A percentile compares a stretch with the other conserved stretches of the same genome.
Conservation (phyloP, 345 rosid species). For the Populus davidiana region DNA sequence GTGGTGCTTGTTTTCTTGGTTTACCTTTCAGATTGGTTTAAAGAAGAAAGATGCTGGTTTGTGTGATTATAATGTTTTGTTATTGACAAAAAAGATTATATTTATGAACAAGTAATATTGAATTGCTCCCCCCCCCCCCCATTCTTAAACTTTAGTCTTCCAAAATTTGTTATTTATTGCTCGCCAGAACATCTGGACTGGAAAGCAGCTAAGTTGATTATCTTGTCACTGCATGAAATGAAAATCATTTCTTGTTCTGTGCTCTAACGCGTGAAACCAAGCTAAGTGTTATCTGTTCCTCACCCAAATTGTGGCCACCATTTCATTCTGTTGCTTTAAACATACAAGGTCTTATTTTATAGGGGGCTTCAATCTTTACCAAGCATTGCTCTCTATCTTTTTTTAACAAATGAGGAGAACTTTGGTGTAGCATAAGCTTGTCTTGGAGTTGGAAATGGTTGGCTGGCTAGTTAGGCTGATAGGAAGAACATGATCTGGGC, state of each 20-base stretch:
- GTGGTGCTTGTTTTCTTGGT: neutral
- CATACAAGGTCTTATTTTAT: neutral
- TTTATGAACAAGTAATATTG: neutral
- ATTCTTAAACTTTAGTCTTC: neutral
- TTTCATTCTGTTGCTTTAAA: neutral
- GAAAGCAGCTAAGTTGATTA: neutral
- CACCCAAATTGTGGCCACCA: neutral
- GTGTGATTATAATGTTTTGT: neutral
- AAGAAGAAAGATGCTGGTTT: neutral
- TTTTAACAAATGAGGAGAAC: neutral
- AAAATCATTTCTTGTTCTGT: neutral
- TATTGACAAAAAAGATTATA: neutral
- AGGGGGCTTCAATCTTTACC: neutral
- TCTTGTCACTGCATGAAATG: neutral
- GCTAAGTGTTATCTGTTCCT: neutral
- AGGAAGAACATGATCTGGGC: neutral
- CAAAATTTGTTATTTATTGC: neutral
- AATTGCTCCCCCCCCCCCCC: neutral
- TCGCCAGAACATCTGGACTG: neutral
- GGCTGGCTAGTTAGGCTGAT: neutral
- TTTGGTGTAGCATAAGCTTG: constrained; percentile 3
- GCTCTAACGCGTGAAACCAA: neutral
- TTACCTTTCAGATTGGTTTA: neutral
- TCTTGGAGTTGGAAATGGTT: neutral
- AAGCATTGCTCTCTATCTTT: neutral